These are phyloP conservation scores for Wallacemonas sp. DNA, from an alignment of 208 protist species.

Conservation along the genomic window DNA sequence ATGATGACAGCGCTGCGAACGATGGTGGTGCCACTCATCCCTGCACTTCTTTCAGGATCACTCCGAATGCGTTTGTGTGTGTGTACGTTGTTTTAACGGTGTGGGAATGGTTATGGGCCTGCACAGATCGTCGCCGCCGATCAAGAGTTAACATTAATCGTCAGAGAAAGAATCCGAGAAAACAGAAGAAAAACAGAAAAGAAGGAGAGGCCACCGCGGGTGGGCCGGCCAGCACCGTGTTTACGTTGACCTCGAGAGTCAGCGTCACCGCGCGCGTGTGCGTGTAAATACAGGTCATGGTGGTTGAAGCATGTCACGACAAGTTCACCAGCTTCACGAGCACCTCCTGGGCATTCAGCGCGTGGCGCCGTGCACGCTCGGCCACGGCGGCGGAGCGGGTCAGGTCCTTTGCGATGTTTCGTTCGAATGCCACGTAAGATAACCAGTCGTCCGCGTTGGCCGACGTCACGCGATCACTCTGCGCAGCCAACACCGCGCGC, in stretches of 20 bases:
- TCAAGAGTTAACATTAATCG: too few species aligned
- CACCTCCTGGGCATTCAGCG: constrained; percentile 59
- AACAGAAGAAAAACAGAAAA: constrained; percentile 10
- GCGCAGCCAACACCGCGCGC: not conserved
- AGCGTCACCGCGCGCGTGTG: too few species aligned
- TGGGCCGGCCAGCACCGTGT: not conserved
- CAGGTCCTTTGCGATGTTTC: constrained; percentile 68
- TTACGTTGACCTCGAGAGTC: not conserved
- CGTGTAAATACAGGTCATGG: too few species aligned
- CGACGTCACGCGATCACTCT: not conserved
- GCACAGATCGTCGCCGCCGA: not conserved
- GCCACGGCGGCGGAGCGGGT: constrained; percentile 38
- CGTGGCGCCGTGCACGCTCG: constrained; percentile 41
- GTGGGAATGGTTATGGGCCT: not conserved
- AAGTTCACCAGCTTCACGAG: constrained; percentile 47
- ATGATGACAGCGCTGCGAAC: too few species aligned
- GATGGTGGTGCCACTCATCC: not conserved
- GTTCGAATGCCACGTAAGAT: constrained; percentile 64
- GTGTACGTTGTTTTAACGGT: not conserved
- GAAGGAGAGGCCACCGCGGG: not conserved
- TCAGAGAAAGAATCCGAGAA: too few species aligned
- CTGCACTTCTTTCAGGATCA: not conserved
- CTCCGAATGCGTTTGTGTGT: constrained; percentile 1
- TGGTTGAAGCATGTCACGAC: not conserved
- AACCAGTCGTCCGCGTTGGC: constrained; percentile 66